Percentiles rank a stretch among this genome's conserved stretches.
Conservation (phyloP, 441 rosid genomes). For the Populus hybrid region DNA sequence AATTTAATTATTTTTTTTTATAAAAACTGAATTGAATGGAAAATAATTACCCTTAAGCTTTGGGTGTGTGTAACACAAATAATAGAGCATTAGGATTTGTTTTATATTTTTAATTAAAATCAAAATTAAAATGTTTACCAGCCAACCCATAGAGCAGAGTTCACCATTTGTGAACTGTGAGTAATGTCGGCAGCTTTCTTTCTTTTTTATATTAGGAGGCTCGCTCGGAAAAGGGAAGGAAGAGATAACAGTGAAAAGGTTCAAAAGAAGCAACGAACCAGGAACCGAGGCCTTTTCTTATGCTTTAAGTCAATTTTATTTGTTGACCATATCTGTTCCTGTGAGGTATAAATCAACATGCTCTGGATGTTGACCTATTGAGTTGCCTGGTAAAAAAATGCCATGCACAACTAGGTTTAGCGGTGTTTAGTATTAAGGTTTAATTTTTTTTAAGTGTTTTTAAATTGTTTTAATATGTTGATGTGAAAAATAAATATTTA, state of each 20-base stretch:
- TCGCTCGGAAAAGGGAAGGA: background rate
- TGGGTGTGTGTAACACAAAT: background rate
- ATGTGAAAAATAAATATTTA: too few relatives aligned
- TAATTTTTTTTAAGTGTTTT: too few relatives aligned
- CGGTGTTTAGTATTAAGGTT: too few relatives aligned
- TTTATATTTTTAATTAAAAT: too few relatives aligned
- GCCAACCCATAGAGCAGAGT: background rate
- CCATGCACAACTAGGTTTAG: background rate
- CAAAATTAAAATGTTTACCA: background rate
- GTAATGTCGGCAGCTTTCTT: conserved; percentile 21
- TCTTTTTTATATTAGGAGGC: background rate
- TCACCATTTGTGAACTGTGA: background rate
- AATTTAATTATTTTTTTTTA: too few relatives aligned
- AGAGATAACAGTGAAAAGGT: background rate
- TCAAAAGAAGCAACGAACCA: background rate
- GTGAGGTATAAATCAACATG: too few relatives aligned
- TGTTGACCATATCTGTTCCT: background rate
- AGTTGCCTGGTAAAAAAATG: background rate
- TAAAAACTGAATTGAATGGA: too few relatives aligned
- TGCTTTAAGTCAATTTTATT: conserved; percentile 8
- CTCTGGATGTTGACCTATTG: background rate
- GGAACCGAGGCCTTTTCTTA: background rate
- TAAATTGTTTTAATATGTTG: too few relatives aligned
- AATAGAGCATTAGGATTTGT: background rate
- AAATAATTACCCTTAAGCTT: too few relatives aligned